Percentiles rank a stretch among this genome's conserved stretches.
Evolutionary conservation across 2,329 filamentous ascomycete species (phyloP).

Genomic region (Penicillium sp.): DNA sequence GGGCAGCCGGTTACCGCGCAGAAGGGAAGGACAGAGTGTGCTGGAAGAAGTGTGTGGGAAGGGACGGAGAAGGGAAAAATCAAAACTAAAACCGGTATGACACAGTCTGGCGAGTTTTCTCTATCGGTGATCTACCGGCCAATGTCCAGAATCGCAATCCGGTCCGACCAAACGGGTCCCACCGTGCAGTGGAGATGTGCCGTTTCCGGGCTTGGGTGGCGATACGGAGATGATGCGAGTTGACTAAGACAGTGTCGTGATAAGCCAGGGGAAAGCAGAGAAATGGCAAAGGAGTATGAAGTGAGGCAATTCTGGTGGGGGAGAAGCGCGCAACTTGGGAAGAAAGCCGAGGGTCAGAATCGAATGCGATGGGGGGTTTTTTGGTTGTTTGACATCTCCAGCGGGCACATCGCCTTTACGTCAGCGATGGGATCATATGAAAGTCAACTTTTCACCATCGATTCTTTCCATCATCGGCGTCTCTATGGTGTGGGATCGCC

Average conservation of each 20-base stretch:
- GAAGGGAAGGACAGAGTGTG: constrained; percentile 1
- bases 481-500: no score
- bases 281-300: neutral
- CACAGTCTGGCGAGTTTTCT: constrained; percentile 18
- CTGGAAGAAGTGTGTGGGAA: constrained; percentile 2
- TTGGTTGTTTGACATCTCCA: no score
- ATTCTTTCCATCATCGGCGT: no score
- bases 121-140: constrained; percentile 32
- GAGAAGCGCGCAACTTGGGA: neutral
- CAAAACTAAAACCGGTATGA: constrained; percentile 21
- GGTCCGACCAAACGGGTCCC: constrained; percentile 44
- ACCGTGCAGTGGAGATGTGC: constrained; percentile 24
- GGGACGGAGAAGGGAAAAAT: constrained; percentile 9
- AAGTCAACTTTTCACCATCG: no score
- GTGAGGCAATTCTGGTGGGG: neutral
- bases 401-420: constrained; percentile 23
- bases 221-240: constrained; percentile 18
- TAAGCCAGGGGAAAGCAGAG: constrained; percentile 6
- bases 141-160: constrained; percentile 46
- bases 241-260: constrained; percentile 22
- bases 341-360: neutral
- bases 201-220: constrained; percentile 37
- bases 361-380: constrained; percentile 3
- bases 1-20: constrained; percentile 14
- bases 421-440: constrained; percentile 21